A percentile compares a stretch with the other conserved stretches of the same genome.
Conservation (phyloP, 2,329 filamentous ascomycete species). For the Penicillium sp. region DNA sequence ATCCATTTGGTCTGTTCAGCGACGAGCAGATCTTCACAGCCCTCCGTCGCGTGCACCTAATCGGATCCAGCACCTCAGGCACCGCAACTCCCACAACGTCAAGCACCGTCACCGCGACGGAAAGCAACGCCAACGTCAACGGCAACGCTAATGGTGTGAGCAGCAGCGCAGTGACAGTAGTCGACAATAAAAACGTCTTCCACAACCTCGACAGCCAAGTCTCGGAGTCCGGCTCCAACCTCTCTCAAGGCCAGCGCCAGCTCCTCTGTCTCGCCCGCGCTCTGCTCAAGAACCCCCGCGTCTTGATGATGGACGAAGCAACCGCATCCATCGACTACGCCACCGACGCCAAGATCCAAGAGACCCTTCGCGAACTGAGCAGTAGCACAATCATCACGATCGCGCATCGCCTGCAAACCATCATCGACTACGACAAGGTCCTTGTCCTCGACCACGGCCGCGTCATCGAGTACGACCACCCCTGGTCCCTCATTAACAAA, state of each 20-base stretch:
- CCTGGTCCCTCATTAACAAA: conserved; percentile 73
- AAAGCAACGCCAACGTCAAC: conserved; percentile 10
- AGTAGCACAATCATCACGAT: conserved; percentile 92
- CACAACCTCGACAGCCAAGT: conserved; percentile 78
- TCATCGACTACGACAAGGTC: conserved; percentile 97
- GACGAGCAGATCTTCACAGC: conserved; percentile 88
- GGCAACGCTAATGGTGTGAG: conserved; percentile 20
- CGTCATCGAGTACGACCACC: conserved; percentile 87
- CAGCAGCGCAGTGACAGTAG: conserved; percentile 17
- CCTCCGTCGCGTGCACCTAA: conserved; percentile 82
- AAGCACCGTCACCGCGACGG: conserved; percentile 26
- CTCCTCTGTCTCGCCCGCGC: conserved; percentile 90
- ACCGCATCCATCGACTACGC: conserved; percentile 97
- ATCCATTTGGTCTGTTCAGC: conserved; percentile 84
- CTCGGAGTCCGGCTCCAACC: conserved; percentile 85
- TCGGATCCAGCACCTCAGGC: conserved; percentile 47
- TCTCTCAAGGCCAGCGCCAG: conserved; percentile 94
- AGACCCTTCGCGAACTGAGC: conserved; percentile 87
- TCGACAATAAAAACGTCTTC: conserved; percentile 93
- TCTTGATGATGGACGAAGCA: conserved; percentile 98
- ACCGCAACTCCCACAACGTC: conserved; percentile 34
- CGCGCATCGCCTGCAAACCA: conserved; percentile 90
- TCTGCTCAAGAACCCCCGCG: conserved; percentile 83
- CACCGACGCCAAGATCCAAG: conserved; percentile 93
- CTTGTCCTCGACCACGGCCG: conserved; percentile 85